phyloP scores from a whole-genome alignment of 2,329 filamentous ascomycete species.

The Pseudomassariella vexata region DNA sequence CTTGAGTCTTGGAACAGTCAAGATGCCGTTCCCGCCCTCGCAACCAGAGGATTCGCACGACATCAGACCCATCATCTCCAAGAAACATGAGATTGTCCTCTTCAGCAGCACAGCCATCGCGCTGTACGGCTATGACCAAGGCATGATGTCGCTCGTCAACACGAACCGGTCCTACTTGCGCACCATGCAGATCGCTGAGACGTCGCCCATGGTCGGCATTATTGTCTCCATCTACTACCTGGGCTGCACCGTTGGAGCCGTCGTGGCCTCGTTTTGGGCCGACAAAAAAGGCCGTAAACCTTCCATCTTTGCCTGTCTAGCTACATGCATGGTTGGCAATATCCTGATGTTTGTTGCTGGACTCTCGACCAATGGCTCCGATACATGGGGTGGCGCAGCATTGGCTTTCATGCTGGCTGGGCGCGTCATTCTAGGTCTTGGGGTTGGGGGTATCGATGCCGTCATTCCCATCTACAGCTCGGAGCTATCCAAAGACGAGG shows the following conservation, averaged over 20 bases:
- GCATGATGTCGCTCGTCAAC: conserved; percentile 29
- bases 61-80: conserved; percentile 20
- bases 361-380: conserved; percentile 33
- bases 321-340: conserved; percentile 48
- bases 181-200: conserved; percentile 48
- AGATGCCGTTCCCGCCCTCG: conserved; percentile 24
- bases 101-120: conserved; percentile 34
- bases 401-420: conserved; percentile 28
- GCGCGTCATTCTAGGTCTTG: conserved; percentile 31
- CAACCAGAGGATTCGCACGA: conserved; percentile 9
- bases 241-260: conserved; percentile 51
- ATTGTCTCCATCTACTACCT: conserved; percentile 59
- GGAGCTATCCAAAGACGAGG: conserved; percentile 50
- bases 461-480: conserved; percentile 56
- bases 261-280: conserved; percentile 49
- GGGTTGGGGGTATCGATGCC: conserved; percentile 54
- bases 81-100: conserved; percentile 27
- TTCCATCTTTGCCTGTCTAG: conserved; percentile 49
- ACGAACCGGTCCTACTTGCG: conserved; percentile 40
- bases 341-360: conserved; percentile 55
- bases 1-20: too few species aligned
- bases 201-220: conserved; percentile 48
- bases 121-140: conserved; percentile 27
- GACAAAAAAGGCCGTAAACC: conserved; percentile 49
- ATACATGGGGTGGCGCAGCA: conserved; percentile 40